Conservation (phyloP, 2,329 filamentous ascomycete genomes). For the Sporothrix luriei region DNA sequence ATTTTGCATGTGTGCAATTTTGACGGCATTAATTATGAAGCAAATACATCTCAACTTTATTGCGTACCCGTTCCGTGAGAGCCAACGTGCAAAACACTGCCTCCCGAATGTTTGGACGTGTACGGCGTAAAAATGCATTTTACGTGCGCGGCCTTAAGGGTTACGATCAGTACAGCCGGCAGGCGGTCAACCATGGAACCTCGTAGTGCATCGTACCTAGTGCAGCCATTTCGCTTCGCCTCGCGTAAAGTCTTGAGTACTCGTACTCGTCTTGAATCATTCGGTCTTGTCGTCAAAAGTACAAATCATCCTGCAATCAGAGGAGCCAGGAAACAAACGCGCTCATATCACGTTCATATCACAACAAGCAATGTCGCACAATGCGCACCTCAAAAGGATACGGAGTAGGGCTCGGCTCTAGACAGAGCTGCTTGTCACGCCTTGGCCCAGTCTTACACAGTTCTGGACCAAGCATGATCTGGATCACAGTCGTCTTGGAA, state of each 20-base stretch:
- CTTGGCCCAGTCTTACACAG: not conserved
- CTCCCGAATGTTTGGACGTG: not conserved
- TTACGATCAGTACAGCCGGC: slow-evolving; percentile 4
- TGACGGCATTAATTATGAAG: slow-evolving; percentile 18
- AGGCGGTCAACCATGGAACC: not conserved
- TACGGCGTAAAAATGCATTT: too few relatives aligned
- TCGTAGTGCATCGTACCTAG: not conserved
- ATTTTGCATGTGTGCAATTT: slow-evolving; percentile 13
- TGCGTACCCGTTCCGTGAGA: not conserved
- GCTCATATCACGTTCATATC: slow-evolving; percentile 12
- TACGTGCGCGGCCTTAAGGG: not conserved
- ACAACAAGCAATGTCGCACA: not conserved
- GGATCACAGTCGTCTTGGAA: not conserved
- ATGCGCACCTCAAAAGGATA: not conserved
- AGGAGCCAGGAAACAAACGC: slow-evolving; percentile 4
- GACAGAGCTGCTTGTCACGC: not conserved
- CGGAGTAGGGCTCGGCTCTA: not conserved
- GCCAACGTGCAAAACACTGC: not conserved
- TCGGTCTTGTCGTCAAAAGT: not conserved
- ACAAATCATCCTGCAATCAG: not conserved
- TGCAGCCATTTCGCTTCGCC: not conserved
- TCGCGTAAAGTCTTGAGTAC: not conserved
- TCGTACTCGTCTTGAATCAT: not conserved
- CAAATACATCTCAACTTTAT: slow-evolving; percentile 22
- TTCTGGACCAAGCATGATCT: not conserved